A percentile compares a stretch with the other conserved stretches of the same genome.
Evolutionary conservation across 1,284 basidiomycete genomes (phyloP).

Genomic region (Moesziomyces aphidis): DNA sequence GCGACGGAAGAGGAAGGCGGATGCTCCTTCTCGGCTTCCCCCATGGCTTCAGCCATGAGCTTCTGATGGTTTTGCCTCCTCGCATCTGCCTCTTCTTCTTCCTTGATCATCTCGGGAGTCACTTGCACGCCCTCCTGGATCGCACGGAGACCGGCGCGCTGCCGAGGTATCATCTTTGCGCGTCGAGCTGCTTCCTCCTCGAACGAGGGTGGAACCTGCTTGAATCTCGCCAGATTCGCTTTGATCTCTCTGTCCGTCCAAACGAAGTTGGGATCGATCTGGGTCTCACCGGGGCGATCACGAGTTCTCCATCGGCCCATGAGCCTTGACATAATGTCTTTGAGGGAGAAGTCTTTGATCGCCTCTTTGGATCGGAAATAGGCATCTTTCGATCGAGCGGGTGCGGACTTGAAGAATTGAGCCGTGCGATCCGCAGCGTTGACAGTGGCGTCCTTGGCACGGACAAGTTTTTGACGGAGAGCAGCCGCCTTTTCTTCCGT

Average conservation of each 20-base stretch:
- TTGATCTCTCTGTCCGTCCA: neutral
- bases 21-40: neutral
- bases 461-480: too few species aligned
- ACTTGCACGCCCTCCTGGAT: neutral
- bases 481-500: too few species aligned
- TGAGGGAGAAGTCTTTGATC: too few species aligned
- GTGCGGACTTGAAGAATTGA: too few species aligned
- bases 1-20: too few species aligned
- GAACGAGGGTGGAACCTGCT: too few species aligned
- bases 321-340: too few species aligned
- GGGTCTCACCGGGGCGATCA: constrained; percentile 4
- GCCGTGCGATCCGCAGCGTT: too few species aligned
- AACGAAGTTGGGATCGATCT: constrained; percentile 4
- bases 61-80: neutral
- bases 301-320: neutral
- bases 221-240: neutral
- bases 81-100: neutral
- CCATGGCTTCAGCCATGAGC: neutral
- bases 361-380: too few species aligned
- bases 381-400: too few species aligned
- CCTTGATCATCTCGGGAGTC: neutral
- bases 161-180: neutral
- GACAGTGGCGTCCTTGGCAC: too few species aligned
- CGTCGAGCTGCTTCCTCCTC: neutral
- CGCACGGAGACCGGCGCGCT: neutral